Conservation (phyloP, 2,329 filamentous ascomycete genomes). For the Aureobasidium namibiae region DNA sequence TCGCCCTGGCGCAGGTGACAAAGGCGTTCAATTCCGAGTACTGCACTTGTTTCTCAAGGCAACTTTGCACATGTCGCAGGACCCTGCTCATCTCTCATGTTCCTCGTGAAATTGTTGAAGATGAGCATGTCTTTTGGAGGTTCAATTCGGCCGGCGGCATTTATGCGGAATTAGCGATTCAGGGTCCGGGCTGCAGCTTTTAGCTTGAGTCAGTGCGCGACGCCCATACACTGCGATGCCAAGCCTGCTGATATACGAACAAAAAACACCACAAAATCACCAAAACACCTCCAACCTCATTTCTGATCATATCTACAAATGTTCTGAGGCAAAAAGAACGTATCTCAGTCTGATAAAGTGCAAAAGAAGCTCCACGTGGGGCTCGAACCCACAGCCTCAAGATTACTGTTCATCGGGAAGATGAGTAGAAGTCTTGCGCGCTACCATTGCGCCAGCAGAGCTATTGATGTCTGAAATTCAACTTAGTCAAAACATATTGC, state of each 20-base stretch:
- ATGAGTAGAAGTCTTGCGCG: conserved; percentile 10
- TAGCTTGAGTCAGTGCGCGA: not conserved
- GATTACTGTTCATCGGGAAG: not conserved
- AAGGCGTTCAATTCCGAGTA: conserved; percentile 11
- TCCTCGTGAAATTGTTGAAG: not conserved
- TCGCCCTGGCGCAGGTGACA: conserved; percentile 9
- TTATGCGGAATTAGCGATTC: not conserved
- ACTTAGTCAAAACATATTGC: no score
- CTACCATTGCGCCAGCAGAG: conserved; percentile 12
- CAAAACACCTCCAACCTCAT: not conserved
- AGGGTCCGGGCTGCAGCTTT: not conserved
- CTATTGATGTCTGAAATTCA: no score
- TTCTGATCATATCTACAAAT: not conserved
- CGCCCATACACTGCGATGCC: not conserved
- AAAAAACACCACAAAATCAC: not conserved
- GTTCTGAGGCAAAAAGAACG: not conserved
- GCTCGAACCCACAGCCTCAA: conserved; percentile 13
- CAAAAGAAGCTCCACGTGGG: conserved; percentile 10
- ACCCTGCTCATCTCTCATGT: conserved; percentile 11
- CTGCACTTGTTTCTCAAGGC: conserved; percentile 9
- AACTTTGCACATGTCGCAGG: conserved; percentile 3
- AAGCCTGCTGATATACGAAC: no score
- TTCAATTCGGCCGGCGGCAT: not conserved
- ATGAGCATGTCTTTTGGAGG: not conserved
- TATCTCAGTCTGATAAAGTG: fast-evolving